These are phyloP conservation scores for Clarireedia monteithiana DNA, from an alignment of 2,329 filamentous ascomycete genomes.

Conservation along the genomic window DNA sequence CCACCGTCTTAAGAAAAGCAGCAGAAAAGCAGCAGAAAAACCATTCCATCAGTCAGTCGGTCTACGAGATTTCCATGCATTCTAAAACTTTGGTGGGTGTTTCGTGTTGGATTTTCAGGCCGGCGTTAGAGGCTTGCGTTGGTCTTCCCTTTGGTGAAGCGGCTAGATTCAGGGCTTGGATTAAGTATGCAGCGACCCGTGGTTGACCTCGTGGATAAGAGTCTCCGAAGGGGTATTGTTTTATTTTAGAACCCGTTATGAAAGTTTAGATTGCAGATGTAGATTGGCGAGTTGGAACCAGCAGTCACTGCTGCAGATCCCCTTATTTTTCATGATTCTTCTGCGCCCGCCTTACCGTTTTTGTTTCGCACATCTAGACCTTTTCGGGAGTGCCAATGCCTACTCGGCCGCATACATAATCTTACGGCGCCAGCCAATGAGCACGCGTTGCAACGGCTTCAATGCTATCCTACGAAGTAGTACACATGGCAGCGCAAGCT, in stretches of 20 bases:
- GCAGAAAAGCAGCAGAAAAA: too few species aligned
- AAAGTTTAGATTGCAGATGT: constrained; percentile 9
- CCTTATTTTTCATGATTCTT: neutral
- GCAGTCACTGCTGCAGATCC: constrained; percentile 5
- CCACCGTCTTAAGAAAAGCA: constrained; percentile 4
- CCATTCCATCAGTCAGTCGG: too few species aligned
- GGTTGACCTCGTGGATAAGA: constrained; percentile 4
- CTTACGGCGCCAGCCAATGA: neutral
- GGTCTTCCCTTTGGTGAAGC: neutral
- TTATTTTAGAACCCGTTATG: constrained; percentile 6
- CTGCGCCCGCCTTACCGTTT: constrained; percentile 6
- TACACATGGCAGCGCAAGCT: constrained; percentile 6
- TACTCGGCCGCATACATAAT: constrained; percentile 1
- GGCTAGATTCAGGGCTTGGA: neutral
- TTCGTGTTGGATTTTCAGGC: too few species aligned
- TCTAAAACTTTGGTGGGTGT: too few species aligned
- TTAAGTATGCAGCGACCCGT: neutral
- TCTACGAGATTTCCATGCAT: too few species aligned
- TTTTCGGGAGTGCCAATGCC: constrained; percentile 1
- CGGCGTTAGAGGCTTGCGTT: neutral
- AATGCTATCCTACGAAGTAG: neutral
- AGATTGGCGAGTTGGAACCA: constrained; percentile 8
- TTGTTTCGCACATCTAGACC: constrained; percentile 6
- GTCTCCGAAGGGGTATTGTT: neutral
- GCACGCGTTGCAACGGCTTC: neutral